Conservation (phyloP, 129 eudicot genomes). For the Oenanthe sinensis region DNA sequence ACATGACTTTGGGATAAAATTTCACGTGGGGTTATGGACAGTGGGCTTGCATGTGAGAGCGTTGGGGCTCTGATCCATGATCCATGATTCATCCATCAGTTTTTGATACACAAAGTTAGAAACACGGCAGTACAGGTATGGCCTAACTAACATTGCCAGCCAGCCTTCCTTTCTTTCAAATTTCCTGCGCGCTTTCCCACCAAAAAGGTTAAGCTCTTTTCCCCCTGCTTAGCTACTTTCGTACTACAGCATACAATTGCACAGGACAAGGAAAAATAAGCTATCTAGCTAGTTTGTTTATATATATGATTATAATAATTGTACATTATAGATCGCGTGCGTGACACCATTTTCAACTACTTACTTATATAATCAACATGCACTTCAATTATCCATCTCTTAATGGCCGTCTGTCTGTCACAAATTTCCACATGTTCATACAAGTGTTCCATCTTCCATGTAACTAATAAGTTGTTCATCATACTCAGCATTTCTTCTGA, state of each 20-base stretch:
- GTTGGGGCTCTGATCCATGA: neutral
- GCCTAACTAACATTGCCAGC: constrained; percentile 4
- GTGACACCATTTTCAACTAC: neutral
- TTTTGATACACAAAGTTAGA: neutral
- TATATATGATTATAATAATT: neutral
- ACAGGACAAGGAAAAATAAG: neutral
- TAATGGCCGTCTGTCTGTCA: neutral
- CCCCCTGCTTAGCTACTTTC: neutral
- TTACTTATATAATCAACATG: neutral
- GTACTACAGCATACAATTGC: neutral
- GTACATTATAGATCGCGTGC: neutral
- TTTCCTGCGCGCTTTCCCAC: neutral
- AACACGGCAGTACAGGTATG: neutral
- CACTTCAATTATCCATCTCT: neutral
- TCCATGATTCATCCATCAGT: neutral
- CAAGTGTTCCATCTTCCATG: neutral
- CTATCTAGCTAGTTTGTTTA: neutral
- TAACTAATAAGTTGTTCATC: too few species aligned
- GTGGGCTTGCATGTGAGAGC: constrained; percentile 2
- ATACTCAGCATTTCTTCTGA: too few species aligned
- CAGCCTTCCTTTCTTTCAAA: neutral
- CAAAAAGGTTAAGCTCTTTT: neutral
- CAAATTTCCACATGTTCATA: neutral
- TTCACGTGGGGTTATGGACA: neutral
- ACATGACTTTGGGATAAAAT: neutral